Conservation (phyloP, 2,329 filamentous ascomycete species). For the Beauveria bassiana region DNA sequence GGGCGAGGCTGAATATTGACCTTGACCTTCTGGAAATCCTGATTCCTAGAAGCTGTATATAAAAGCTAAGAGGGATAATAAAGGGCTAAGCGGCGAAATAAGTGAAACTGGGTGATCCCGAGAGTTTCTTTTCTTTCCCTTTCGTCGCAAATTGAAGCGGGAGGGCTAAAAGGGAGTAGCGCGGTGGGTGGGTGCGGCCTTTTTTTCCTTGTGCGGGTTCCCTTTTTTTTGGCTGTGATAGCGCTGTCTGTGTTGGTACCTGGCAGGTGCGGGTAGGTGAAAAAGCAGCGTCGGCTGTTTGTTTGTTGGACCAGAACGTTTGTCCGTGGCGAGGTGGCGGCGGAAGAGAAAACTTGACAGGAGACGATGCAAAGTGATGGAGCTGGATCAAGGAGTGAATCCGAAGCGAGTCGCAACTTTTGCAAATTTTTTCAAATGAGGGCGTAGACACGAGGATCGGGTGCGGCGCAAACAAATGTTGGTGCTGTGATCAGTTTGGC, state of each 20-base stretch:
- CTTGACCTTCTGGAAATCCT: not conserved
- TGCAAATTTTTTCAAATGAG: not conserved
- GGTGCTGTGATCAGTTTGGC: slow-evolving; percentile 3
- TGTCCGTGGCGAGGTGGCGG: not conserved
- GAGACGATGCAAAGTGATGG: not conserved
- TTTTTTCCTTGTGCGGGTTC: not conserved
- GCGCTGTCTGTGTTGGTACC: slow-evolving; percentile 9
- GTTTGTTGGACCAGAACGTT: not conserved
- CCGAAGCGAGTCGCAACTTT: not conserved
- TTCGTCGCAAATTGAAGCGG: not conserved
- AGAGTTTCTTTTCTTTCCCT: not conserved
- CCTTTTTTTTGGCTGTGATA: not conserved
- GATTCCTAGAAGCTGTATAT: not conserved
- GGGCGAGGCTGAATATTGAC: not conserved
- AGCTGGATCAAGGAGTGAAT: not conserved
- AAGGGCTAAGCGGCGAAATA: not conserved
- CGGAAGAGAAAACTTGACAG: not conserved
- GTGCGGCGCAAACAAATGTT: not conserved
- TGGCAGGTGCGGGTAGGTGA: not conserved
- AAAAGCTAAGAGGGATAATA: not conserved
- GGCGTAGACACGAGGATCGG: not conserved
- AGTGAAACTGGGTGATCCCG: not conserved
- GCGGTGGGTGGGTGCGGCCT: not conserved
- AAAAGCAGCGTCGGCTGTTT: not conserved
- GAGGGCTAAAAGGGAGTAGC: not conserved